Evolutionary conservation across 192 early-diverging fungal genomes (phyloP).

Genomic region (Coemansia sp.): DNA sequence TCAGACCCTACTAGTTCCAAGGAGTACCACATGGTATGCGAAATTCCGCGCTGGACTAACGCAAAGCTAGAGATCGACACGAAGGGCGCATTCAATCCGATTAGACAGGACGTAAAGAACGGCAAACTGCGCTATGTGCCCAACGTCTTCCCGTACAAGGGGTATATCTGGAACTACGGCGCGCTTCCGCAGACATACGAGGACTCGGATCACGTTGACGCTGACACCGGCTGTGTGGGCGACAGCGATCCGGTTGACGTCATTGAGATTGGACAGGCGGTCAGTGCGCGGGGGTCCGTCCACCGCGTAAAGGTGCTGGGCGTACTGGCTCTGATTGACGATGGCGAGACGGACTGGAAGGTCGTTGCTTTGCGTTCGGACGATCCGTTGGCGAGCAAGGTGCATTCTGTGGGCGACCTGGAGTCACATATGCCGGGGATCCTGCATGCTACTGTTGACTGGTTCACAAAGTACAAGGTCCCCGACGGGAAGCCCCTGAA

Average conservation of each 20-base stretch:
- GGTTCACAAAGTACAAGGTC: slow-evolving; percentile 99
- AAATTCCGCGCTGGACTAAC: slow-evolving; percentile 98
- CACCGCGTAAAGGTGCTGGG: slow-evolving; percentile 99
- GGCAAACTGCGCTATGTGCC: slow-evolving; percentile 95
- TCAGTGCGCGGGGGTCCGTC: slow-evolving; percentile 88
- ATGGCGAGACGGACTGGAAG: slow-evolving; percentile 99
- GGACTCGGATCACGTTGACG: slow-evolving; percentile 82
- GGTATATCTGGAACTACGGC: slow-evolving; percentile 99
- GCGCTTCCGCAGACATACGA: slow-evolving; percentile 99
- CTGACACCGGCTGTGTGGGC: slow-evolving; percentile 90
- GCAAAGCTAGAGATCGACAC: slow-evolving; percentile 97
- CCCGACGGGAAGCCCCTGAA: slow-evolving; percentile 99
- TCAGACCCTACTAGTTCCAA: slow-evolving; percentile 60
- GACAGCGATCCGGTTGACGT: slow-evolving; percentile 99
- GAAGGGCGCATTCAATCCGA: slow-evolving; percentile 93
- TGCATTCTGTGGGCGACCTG: slow-evolving; percentile 97
- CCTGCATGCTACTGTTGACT: slow-evolving; percentile 94
- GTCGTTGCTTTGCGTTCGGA: slow-evolving; percentile 95
- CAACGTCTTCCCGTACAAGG: slow-evolving; percentile 99
- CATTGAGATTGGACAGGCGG: slow-evolving; percentile 91
- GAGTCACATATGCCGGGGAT: slow-evolving; percentile 94
- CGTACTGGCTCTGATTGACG: slow-evolving; percentile 96
- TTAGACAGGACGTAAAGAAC: slow-evolving; percentile 97
- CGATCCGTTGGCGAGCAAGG: slow-evolving; percentile 92
- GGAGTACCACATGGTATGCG: slow-evolving; percentile 96